Percentiles rank a stretch among this genome's conserved stretches.
phyloP scores from a whole-genome alignment of 441 rosid genomes.

The Jatropha podagrica region DNA sequence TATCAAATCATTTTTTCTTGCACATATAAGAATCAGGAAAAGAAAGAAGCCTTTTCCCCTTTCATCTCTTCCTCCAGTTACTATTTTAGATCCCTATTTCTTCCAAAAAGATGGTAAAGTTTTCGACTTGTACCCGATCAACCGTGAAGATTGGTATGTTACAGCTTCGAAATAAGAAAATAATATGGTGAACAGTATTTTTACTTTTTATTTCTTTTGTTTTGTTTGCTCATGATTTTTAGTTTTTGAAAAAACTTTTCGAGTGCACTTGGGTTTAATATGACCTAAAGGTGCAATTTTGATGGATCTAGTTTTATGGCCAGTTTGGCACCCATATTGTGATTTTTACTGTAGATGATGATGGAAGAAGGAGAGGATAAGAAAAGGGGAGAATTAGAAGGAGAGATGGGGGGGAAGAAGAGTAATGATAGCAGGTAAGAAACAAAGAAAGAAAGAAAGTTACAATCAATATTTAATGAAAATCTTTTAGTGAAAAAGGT shows the following conservation, averaged over 20 bases:
- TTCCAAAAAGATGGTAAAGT: too few relatives aligned
- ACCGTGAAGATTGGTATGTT: constrained; percentile 12
- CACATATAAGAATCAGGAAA: constrained; percentile 91
- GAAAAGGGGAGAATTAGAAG: constrained; percentile 10
- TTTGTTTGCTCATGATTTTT: background rate
- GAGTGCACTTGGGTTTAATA: constrained; percentile 36
- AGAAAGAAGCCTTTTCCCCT: constrained; percentile 69
- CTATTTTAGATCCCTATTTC: constrained; percentile 75
- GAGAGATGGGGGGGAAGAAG: constrained; percentile 23
- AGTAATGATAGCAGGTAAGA: constrained; percentile 55
- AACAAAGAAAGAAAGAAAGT: constrained; percentile 12
- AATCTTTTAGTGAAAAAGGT: constrained; percentile 34
- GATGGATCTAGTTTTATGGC: constrained; percentile 15
- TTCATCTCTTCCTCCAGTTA: constrained; percentile 67
- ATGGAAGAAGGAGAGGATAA: constrained; percentile 3
- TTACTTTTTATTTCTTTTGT: background rate
- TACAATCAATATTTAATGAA: constrained; percentile 30
- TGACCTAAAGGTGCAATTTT: background rate
- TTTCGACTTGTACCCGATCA: constrained; percentile 31
- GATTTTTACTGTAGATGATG: constrained; percentile 11
- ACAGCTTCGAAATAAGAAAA: background rate
- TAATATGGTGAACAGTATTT: constrained; percentile 19
- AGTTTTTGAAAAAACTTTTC: background rate
- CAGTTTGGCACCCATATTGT: constrained; percentile 37
- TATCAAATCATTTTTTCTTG: constrained; percentile 13